Evolutionary conservation across 2,329 filamentous ascomycete species (phyloP).

Genomic region (Thermothelomyces thermophilus): DNA sequence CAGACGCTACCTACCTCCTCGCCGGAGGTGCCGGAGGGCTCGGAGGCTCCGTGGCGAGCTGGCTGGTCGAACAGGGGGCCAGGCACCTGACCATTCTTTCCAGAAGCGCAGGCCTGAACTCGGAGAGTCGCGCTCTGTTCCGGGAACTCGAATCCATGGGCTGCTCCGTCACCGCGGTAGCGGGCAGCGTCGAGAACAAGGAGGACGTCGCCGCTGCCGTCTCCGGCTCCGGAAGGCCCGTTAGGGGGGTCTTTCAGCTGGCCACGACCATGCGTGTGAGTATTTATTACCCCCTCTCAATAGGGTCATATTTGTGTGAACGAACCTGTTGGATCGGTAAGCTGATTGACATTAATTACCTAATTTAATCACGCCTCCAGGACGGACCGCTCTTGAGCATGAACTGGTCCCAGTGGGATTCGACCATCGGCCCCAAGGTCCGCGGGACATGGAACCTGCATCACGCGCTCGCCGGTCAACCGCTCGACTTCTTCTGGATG

Average conservation of each 20-base stretch:
- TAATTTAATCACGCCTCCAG: too few relatives aligned
- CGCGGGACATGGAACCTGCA: slow-evolving; percentile 2
- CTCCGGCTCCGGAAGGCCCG: not conserved
- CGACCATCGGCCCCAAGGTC: not conserved
- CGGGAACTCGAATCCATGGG: not conserved
- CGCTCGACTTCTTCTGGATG: slow-evolving; percentile 4
- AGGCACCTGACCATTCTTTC: not conserved
- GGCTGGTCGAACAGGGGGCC: not conserved
- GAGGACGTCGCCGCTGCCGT: not conserved
- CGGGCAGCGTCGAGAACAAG: not conserved
- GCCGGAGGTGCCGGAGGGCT: not conserved
- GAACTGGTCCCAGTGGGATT: not conserved
- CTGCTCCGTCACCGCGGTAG: not conserved
- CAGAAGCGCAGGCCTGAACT: not conserved
- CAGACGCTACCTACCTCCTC: slow-evolving; percentile 14
- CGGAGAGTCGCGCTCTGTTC: not conserved
- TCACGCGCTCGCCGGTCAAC: not conserved
- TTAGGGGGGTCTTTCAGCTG: not conserved
- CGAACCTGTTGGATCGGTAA: too few relatives aligned
- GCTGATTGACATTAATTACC: too few relatives aligned
- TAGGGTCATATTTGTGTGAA: too few relatives aligned
- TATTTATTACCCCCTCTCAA: not conserved
- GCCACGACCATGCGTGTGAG: slow-evolving; percentile 2
- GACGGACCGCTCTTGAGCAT: not conserved
- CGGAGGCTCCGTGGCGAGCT: not conserved